Percentiles rank a stretch among this genome's conserved stretches.
Evolutionary conservation across 768 basidiomycete genomes (phyloP).

Genomic region (Naganishia vaughanmartiniae): DNA sequence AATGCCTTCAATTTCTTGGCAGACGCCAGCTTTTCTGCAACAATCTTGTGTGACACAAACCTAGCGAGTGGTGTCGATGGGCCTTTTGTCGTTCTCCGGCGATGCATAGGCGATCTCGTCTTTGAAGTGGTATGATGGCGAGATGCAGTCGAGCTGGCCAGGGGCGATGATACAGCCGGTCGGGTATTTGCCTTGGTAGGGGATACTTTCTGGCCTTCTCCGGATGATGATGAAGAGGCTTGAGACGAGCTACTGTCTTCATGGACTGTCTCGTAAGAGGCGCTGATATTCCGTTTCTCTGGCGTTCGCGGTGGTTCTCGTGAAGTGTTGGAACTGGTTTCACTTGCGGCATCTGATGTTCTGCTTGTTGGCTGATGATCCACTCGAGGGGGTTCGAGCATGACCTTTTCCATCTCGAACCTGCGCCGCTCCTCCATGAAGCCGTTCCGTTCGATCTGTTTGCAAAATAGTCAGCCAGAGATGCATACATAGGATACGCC

Average conservation of each 20-base stretch:
- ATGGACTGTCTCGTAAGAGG: background rate
- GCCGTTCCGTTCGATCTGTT: constrained; percentile 39
- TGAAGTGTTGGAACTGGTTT: too few relatives aligned
- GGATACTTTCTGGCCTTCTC: background rate
- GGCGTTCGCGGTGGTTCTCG: constrained; percentile 4
- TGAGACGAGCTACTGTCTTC: background rate
- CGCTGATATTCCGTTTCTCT: background rate
- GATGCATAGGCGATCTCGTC: constrained; percentile 11
- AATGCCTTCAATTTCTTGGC: constrained; percentile 22
- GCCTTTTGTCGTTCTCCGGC: constrained; percentile 20
- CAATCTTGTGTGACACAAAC: constrained; percentile 31
- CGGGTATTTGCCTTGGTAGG: constrained; percentile 3
- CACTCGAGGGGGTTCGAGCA: constrained; percentile 32
- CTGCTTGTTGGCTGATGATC: background rate
- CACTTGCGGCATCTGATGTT: background rate
- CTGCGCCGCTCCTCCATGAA: constrained; percentile 40
- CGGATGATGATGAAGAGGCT: background rate
- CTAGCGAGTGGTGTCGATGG: constrained; percentile 29
- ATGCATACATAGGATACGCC: background rate
- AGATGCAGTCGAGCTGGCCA: constrained; percentile 15
- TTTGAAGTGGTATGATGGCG: constrained; percentile 4
- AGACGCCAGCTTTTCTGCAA: constrained; percentile 30
- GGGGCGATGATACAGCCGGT: constrained; percentile 26
- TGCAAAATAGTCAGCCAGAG: constrained; percentile 10
- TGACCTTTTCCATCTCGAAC: constrained; percentile 38